phyloP scores from a whole-genome alignment of 352 stramenopile genomes.

The Pythium scleroteichum region DNA sequence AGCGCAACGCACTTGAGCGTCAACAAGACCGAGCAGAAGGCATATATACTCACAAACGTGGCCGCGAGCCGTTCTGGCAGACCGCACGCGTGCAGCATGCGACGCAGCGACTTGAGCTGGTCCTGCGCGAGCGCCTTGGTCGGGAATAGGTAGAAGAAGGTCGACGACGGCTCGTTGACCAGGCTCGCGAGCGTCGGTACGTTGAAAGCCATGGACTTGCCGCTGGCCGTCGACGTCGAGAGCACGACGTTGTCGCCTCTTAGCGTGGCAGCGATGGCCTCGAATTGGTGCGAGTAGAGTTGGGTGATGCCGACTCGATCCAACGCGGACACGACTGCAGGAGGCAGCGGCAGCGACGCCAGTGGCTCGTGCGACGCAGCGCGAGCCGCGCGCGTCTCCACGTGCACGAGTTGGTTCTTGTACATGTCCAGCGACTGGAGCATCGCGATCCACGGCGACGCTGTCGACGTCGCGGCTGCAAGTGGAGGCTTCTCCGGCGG shows the following conservation, averaged over 20 bases:
- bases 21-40: background rate
- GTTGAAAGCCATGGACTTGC: conserved; percentile 97
- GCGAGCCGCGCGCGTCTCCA: conserved; percentile 56
- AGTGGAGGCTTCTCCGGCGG: background rate
- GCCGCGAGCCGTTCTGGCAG: conserved; percentile 51
- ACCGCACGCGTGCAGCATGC: conserved; percentile 60
- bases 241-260: conserved; percentile 92
- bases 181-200: conserved; percentile 90
- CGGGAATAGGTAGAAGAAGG: conserved; percentile 95
- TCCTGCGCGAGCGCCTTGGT: conserved; percentile 99
- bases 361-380: conserved; percentile 46
- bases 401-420: conserved; percentile 76
- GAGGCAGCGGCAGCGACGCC: conserved; percentile 38
- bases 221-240: conserved; percentile 95
- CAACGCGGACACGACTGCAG: conserved; percentile 43
- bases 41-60: conserved; percentile 59
- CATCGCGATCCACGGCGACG: conserved; percentile 47
- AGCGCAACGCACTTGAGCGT: background rate
- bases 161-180: conserved; percentile 51
- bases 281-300: conserved; percentile 93
- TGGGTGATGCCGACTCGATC: conserved; percentile 48
- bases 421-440: conserved; percentile 62
- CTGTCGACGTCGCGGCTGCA: background rate
- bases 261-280: conserved; percentile 87
- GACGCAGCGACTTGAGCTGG: conserved; percentile 91